Percentiles rank a stretch among this genome's conserved stretches.
phyloP scores from a whole-genome alignment of 2,329 filamentous ascomycete species.

The Neocucurbitaria cava region DNA sequence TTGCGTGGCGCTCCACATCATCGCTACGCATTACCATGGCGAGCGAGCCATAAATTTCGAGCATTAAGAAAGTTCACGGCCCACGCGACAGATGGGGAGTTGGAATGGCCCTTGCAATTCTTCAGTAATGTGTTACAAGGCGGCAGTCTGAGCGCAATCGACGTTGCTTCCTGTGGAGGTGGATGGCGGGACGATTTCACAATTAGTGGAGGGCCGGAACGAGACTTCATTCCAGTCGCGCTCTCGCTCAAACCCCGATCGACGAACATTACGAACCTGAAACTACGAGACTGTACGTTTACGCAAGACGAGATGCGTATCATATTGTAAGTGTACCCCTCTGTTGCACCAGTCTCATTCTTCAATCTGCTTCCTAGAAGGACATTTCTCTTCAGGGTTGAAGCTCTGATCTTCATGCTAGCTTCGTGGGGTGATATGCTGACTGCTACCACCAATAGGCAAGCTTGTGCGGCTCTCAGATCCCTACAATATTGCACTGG shows the following conservation, averaged over 20 bases:
- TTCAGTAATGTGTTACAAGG: not conserved
- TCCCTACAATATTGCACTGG: not conserved
- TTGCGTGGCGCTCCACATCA: not conserved
- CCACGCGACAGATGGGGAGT: not conserved
- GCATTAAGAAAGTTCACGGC: not conserved
- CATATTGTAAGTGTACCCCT: not conserved
- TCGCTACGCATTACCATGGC: not conserved
- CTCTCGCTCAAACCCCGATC: not conserved
- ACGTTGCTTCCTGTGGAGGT: not conserved
- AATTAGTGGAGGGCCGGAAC: not conserved
- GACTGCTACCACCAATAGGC: not conserved
- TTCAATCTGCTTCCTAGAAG: no score
- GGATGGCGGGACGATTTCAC: not conserved
- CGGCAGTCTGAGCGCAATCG: not conserved
- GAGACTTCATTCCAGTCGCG: not conserved
- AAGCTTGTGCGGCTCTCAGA: not conserved
- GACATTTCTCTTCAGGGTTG: no score
- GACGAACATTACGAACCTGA: not conserved
- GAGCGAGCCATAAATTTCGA: not conserved
- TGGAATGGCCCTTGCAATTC: not conserved
- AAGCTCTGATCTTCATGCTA: not conserved
- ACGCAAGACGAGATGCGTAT: not conserved
- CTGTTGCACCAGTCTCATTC: no score
- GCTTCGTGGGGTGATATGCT: not conserved
- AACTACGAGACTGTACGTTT: not conserved